Conservation (phyloP, 345 rosid genomes). For the Gynandropsis gynandra region DNA sequence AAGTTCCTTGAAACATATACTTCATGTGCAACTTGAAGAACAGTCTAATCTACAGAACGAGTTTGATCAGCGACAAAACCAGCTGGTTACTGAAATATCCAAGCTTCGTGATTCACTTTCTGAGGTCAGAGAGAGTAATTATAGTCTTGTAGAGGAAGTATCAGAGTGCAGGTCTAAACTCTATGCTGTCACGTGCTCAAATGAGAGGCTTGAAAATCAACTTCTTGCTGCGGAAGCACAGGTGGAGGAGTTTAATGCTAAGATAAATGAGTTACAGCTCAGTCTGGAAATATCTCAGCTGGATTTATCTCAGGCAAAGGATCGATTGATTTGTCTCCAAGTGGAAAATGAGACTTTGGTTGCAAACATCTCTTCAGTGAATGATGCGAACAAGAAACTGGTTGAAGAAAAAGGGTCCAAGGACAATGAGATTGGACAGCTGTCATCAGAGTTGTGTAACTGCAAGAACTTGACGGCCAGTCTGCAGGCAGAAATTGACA, state of each 20-base stretch:
- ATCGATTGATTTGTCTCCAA: conserved; percentile 37
- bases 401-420: conserved; percentile 40
- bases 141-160: conserved; percentile 46
- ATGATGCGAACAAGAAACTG: conserved; percentile 45
- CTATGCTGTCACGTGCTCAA: conserved; percentile 31
- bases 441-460: conserved; percentile 43
- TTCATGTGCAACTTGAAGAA: conserved; percentile 54
- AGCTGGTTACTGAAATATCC: conserved; percentile 39
- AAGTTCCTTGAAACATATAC: conserved; percentile 44
- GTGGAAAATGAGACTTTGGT: conserved; percentile 54
- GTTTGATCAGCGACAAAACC: conserved; percentile 31
- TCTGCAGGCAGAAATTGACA: conserved; percentile 51
- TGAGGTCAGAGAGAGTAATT: conserved; percentile 34
- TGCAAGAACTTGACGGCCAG: conserved; percentile 34
- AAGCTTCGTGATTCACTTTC: conserved; percentile 37
- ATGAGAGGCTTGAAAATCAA: conserved; percentile 43
- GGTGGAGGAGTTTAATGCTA: conserved; percentile 43
- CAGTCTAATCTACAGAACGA: conserved; percentile 43
- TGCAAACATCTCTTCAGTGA: conserved; percentile 33
- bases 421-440: conserved; percentile 40
- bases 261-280: conserved; percentile 49
- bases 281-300: conserved; percentile 44
- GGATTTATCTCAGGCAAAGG: conserved; percentile 48
- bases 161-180: conserved; percentile 51
- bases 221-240: conserved; percentile 41